Percentiles rank a stretch among this genome's conserved stretches.
phyloP scores from a whole-genome alignment of 805 yeast genomes.

The Candida manassasensis region DNA sequence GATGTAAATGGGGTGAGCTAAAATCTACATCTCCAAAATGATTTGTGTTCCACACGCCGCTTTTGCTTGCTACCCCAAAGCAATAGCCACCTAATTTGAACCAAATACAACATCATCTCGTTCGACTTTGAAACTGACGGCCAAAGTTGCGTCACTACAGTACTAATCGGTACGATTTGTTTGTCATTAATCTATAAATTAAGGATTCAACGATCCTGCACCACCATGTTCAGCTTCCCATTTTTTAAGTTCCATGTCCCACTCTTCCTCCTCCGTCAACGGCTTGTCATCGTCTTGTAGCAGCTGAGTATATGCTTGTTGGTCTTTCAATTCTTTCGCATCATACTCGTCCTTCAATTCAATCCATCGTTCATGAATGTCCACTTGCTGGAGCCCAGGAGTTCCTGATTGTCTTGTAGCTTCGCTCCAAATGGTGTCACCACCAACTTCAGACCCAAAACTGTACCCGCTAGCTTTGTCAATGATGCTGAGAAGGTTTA shows the following conservation, averaged over 20 bases:
- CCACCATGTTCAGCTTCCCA: conserved; percentile 21
- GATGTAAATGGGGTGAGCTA: background rate
- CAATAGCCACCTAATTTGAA: no score
- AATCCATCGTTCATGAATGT: conserved; percentile 94
- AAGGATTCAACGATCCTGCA: conserved; percentile 3
- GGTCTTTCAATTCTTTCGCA: conserved; percentile 38
- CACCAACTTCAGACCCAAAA: conserved; percentile 92
- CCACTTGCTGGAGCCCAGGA: conserved; percentile 46
- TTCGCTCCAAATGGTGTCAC: conserved; percentile 98
- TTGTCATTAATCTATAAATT: background rate
- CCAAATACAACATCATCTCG: no score
- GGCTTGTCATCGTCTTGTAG: conserved; percentile 21
- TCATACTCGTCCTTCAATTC: conserved; percentile 80
- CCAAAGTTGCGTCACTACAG: no score
- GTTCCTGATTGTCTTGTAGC: conserved; percentile 77
- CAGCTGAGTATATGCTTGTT: conserved; percentile 34
- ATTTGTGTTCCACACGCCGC: conserved; percentile 1
- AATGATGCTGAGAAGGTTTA: conserved; percentile 64
- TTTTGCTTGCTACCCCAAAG: background rate
- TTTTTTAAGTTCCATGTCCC: conserved; percentile 45
- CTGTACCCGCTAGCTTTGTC: conserved; percentile 94
- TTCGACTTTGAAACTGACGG: no score
- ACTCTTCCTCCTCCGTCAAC: conserved; percentile 61
- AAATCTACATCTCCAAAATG: background rate
- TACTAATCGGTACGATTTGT: no score